phyloP scores from a whole-genome alignment of 768 basidiomycete species.

The Melanogaster broomeanus region DNA sequence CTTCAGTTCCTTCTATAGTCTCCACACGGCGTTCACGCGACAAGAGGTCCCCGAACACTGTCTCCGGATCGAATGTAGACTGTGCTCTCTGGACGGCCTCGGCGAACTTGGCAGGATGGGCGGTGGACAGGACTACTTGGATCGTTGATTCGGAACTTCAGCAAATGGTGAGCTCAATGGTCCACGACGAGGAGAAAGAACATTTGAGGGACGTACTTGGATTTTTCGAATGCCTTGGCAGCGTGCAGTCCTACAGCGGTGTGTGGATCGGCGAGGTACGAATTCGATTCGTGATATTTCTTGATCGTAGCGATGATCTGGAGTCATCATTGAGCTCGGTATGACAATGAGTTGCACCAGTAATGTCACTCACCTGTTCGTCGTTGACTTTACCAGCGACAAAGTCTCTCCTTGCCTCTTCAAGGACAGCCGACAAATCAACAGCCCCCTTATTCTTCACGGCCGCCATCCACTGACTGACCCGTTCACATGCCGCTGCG shows the following conservation, averaged over 20 bases:
- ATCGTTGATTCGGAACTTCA: conserved; percentile 47
- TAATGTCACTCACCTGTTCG: conserved; percentile 60
- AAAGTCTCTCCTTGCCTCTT: conserved; percentile 80
- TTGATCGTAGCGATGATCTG: conserved; percentile 88
- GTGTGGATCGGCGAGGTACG: conserved; percentile 93
- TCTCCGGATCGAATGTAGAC: conserved; percentile 21
- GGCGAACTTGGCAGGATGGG: conserved; percentile 97
- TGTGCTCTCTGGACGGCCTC: conserved; percentile 84
- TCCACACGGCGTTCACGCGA: conserved; percentile 77
- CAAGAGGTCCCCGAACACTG: conserved; percentile 79
- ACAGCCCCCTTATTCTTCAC: conserved; percentile 82
- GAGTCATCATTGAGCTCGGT: neutral
- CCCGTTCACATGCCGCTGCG: conserved; percentile 54
- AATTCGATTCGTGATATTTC: conserved; percentile 54
- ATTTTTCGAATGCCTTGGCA: conserved; percentile 57
- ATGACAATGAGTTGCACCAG: neutral
- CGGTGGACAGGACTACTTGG: conserved; percentile 89
- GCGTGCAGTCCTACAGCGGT: conserved; percentile 91
- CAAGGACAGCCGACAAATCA: conserved; percentile 69
- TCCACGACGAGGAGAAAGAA: neutral
- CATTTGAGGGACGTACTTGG: conserved; percentile 47
- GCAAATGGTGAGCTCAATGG: neutral
- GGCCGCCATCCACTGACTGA: conserved; percentile 85
- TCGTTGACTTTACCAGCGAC: conserved; percentile 85
- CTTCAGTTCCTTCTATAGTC: conserved; percentile 68